Evolutionary conservation across 345 rosid genomes (phyloP).

Genomic region (Eucalyptus marginata): DNA sequence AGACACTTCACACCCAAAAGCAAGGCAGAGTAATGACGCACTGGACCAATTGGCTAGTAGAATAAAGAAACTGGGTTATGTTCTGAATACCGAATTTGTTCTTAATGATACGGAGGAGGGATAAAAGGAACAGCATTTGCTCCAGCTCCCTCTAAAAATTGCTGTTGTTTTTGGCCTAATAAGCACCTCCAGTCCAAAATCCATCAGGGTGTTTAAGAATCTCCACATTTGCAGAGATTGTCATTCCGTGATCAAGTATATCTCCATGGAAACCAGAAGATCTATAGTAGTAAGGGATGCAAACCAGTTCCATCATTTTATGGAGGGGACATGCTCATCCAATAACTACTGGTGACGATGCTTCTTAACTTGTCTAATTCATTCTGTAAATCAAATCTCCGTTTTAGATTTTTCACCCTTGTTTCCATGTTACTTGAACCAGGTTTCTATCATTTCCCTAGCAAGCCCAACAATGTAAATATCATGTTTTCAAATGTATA

Average conservation of each 20-base stretch:
- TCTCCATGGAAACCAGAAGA: not conserved
- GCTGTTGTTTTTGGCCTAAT: not conserved
- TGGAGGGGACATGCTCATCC: not conserved
- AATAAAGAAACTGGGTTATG: not conserved
- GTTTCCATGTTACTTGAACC: not conserved
- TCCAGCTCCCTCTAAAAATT: not conserved
- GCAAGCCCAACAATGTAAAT: not conserved
- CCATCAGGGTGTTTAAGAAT: not conserved
- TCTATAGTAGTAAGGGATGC: not conserved
- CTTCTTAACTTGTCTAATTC: not conserved
- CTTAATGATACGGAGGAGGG: not conserved
- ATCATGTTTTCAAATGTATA: not conserved
- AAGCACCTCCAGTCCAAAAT: not conserved
- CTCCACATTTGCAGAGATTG: not conserved
- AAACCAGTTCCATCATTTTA: not conserved
- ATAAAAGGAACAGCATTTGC: not conserved
- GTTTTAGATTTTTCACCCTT: not conserved
- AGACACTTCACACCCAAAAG: not conserved
- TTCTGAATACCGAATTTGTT: not conserved
- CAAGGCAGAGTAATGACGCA: not conserved
- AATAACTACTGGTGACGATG: not conserved
- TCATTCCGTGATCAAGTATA: not conserved
- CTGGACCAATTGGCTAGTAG: not conserved
- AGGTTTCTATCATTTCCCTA: fast-evolving
- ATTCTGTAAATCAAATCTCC: not conserved